Conservation (phyloP, 2,329 filamentous ascomycete genomes). For the Talaromyces sp. region DNA sequence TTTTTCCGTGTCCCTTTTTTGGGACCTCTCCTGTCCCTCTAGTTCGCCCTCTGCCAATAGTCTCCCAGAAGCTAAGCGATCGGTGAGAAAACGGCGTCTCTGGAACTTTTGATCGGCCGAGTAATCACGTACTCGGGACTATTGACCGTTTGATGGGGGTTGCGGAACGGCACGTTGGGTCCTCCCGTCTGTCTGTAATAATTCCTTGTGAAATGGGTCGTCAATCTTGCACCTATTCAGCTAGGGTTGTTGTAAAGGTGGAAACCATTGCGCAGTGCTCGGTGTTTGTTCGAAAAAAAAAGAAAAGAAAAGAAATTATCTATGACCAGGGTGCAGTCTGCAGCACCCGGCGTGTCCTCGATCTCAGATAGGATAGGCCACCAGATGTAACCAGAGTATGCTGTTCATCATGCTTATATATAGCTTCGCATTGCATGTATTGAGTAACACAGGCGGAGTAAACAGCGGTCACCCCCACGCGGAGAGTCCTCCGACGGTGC, state of each 20-base stretch:
- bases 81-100: neutral
- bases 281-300: neutral
- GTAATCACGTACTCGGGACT: neutral
- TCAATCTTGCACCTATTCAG: neutral
- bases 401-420: neutral
- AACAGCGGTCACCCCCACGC: neutral
- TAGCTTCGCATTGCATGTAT: neutral
- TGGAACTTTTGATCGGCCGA: neutral
- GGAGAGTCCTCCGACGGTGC: neutral
- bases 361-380: neutral
- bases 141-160: neutral
- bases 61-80: neutral
- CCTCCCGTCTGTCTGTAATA: neutral
- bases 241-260: neutral
- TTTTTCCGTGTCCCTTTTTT: neutral
- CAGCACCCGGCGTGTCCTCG: neutral
- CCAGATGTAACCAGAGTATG: neutral
- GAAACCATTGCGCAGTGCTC: neutral
- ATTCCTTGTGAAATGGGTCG: neutral
- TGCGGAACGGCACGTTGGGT: neutral
- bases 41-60: neutral
- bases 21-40: neutral
- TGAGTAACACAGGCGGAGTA: neutral
- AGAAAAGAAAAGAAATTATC: neutral
- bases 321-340: neutral